Conservation (phyloP, 441 rosid species). For the Euphorbia schlechtendalii region DNA sequence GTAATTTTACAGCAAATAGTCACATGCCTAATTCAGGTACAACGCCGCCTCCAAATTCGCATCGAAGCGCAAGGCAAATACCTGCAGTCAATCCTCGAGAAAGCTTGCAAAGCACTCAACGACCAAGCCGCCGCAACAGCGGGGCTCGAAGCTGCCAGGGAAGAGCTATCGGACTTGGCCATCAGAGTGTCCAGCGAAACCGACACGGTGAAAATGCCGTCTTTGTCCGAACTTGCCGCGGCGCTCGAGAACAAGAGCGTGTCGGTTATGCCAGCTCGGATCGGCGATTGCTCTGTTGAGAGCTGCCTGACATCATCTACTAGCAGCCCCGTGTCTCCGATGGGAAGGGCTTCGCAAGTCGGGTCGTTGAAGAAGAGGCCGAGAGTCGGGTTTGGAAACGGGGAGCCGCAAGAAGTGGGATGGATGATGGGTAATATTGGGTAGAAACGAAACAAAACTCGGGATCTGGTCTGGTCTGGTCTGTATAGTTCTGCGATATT, state of each 20-base stretch:
- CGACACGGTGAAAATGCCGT: constrained; percentile 40
- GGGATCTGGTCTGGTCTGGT: constrained; percentile 29
- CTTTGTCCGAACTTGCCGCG: constrained; percentile 58
- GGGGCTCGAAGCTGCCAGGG: constrained; percentile 74
- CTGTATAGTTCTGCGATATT: constrained; percentile 37
- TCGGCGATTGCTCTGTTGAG: constrained; percentile 59
- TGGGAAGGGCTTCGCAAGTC: constrained; percentile 36
- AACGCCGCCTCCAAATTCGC: constrained; percentile 71
- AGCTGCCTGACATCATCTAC: constrained; percentile 72
- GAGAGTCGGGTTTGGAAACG: constrained; percentile 42
- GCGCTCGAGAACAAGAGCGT: constrained; percentile 41
- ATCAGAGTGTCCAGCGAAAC: constrained; percentile 55
- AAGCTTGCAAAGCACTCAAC: constrained; percentile 75
- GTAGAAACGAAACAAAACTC: constrained; percentile 15
- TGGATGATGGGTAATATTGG: constrained; percentile 71
- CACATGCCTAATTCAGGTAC: constrained; percentile 47
- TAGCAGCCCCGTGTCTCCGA: constrained; percentile 49
- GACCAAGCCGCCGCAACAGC: constrained; percentile 60
- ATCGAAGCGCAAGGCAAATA: constrained; percentile 89
- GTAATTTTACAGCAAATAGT: neutral
- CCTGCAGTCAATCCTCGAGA: constrained; percentile 76
- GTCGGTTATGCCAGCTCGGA: constrained; percentile 35
- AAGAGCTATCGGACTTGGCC: constrained; percentile 79
- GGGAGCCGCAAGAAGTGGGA: constrained; percentile 51
- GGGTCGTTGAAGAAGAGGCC: constrained; percentile 57